These are phyloP conservation scores for Postia placenta DNA, from an alignment of 768 basidiomycete species.

Conservation along the genomic window DNA sequence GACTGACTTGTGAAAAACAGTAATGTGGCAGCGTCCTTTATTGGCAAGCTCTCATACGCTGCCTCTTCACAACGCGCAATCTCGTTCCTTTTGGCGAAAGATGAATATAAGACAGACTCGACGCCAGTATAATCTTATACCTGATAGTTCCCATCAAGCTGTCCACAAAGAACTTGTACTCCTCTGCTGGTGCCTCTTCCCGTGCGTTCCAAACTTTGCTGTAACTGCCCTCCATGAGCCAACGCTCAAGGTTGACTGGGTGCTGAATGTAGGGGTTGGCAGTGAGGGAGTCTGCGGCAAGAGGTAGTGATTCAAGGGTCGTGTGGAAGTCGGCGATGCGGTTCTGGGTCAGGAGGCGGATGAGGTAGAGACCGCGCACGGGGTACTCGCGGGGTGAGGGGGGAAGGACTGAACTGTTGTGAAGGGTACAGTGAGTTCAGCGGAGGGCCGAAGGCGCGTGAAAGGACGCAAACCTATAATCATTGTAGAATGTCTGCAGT, in stretches of 20 bases:
- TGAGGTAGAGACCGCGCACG: slow-evolving; percentile 89
- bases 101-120: slow-evolving; percentile 4
- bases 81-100: slow-evolving; percentile 60
- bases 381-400: slow-evolving; percentile 83
- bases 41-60: slow-evolving; percentile 86
- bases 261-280: slow-evolving; percentile 74
- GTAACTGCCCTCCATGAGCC: slow-evolving; percentile 99
- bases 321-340: slow-evolving; percentile 98
- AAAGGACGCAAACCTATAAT: slow-evolving; percentile 68
- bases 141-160: slow-evolving; percentile 92
- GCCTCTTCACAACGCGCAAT: slow-evolving; percentile 96
- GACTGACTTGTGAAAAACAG: slow-evolving; percentile 84
- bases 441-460: background rate
- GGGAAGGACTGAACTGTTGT: slow-evolving; percentile 58
- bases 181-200: slow-evolving; percentile 86
- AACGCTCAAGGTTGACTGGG: slow-evolving; percentile 88
- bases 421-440: background rate
- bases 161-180: slow-evolving; percentile 93
- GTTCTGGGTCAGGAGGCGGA: slow-evolving; percentile 91
- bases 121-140: slow-evolving; percentile 33
- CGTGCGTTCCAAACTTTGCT: slow-evolving; percentile 97
- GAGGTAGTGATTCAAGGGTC: slow-evolving; percentile 82
- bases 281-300: slow-evolving; percentile 59
- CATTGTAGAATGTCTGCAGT: slow-evolving; percentile 84
- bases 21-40: slow-evolving; percentile 85